Base-by-base conservation (phyloP, 352 stramenopile genomes). In the Phytophthora palmivora region DNA sequence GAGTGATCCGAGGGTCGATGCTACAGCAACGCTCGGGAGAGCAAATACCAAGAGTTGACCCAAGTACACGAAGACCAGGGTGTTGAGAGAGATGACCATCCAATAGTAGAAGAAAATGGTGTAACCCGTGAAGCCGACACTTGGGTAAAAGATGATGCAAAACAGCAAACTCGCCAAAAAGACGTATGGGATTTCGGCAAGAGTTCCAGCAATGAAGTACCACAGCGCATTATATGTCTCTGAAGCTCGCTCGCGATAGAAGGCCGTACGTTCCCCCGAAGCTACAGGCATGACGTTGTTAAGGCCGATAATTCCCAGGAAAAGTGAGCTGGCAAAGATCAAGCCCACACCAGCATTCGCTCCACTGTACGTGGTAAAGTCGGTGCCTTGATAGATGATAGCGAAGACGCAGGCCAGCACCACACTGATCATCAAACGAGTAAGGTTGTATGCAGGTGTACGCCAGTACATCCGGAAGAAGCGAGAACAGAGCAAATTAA, bases 221-320 rank as follows among this genome's bases (percentile, higher is more conserved):
- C 84, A 79, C 9, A 72, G 51, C 21, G 80, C 60, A 26, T 84
- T 75, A 56, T 97, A 98, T 42, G 94, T 97, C 39, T 89, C 44
- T 10, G 84, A 84, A 7, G 89, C 84, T 30, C 95, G 90, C 68
- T 98, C 94, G 8, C 92, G 78, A 82, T 98, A 98, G 66, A 96
- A 30, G 79, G 72, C 72, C 3, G 58, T 57, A 4, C 58, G 50
- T 39, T 67, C 59, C 9, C 58, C 52, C 3, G 60, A 44, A 22
- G 60, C 52, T 0, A 69, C 52, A 11, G 51, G 59, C 51, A 68
- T 68, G 30, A 68, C 59, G 24, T 44, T 68, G 44, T 68, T 68
- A 22, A 68, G 87, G 30, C 74, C 76, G 44, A 68, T 68, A 12
- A 68, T 26, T 7, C 79, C 77, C 24, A 93, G 73, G 61, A 97